These are phyloP conservation scores for Sarcodon aspratus DNA, from an alignment of 768 basidiomycete genomes.

Conservation along the genomic window DNA sequence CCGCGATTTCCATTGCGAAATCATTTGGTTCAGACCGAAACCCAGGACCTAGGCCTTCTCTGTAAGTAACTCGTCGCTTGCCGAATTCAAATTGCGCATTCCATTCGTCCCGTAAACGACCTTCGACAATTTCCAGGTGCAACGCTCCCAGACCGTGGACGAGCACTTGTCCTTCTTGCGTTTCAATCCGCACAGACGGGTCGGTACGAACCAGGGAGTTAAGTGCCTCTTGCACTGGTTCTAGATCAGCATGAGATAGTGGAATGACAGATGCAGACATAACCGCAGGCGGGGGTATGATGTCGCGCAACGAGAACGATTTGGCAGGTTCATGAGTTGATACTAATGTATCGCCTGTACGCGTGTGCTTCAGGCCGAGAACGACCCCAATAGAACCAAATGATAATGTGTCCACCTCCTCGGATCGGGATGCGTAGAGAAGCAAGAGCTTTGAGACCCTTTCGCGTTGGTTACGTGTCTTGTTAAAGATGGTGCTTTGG, in stretches of 20 bases:
- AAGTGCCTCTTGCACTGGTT: constrained; percentile 69
- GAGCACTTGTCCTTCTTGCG: constrained; percentile 74
- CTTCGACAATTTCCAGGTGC: constrained; percentile 83
- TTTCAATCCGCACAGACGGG: constrained; percentile 75
- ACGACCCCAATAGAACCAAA: constrained; percentile 81
- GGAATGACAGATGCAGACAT: constrained; percentile 80
- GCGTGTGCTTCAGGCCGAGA: constrained; percentile 71
- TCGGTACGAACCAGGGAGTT: constrained; percentile 70
- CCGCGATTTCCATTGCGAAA: constrained; percentile 57
- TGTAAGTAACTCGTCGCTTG: constrained; percentile 66
- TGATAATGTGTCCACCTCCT: constrained; percentile 71
- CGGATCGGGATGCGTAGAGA: constrained; percentile 63
- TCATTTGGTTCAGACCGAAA: constrained; percentile 20
- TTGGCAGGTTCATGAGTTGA: constrained; percentile 28
- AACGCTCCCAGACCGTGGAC: constrained; percentile 78
- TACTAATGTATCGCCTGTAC: constrained; percentile 80
- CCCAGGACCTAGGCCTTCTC: constrained; percentile 40
- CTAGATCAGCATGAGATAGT: constrained; percentile 66
- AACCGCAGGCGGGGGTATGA: constrained; percentile 70
- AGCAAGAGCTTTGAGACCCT: constrained; percentile 65
- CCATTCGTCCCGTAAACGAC: constrained; percentile 75
- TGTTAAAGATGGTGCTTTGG: constrained; percentile 51
- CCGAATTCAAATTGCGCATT: constrained; percentile 69
- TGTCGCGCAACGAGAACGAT: constrained; percentile 41
- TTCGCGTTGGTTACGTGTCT: constrained; percentile 58